Conservation (phyloP, 345 rosid genomes). For the Nasturtium officinale region DNA sequence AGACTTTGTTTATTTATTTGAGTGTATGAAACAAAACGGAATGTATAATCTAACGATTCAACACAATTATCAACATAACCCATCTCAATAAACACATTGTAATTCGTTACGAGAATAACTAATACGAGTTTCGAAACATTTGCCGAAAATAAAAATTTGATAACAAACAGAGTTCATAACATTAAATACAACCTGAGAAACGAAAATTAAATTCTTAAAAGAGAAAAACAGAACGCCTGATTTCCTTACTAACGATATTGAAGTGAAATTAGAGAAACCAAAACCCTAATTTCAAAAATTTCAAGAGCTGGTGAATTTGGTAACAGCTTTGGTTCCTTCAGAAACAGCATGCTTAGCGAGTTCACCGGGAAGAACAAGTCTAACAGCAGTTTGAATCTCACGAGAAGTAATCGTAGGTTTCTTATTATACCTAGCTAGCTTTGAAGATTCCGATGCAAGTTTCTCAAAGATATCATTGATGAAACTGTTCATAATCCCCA, state of each 20-base stretch:
- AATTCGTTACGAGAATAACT: no score
- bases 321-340: constrained; percentile 76
- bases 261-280: not conserved
- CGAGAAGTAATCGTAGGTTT: constrained; percentile 73
- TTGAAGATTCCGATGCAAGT: constrained; percentile 64
- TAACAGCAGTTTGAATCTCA: constrained; percentile 79
- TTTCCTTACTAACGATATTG: not conserved
- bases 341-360: constrained; percentile 78
- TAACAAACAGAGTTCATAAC: not conserved
- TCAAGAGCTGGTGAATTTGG: constrained; percentile 57
- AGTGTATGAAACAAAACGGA: not conserved
- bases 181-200: not conserved
- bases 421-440: constrained; percentile 78
- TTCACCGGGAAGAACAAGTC: constrained; percentile 73
- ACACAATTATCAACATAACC: not conserved
- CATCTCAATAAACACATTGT: no score
- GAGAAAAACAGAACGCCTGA: constrained; percentile 1
- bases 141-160: not conserved
- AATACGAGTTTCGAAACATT: no score
- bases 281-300: not conserved
- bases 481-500: constrained; percentile 79
- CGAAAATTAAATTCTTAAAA: not conserved
- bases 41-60: not conserved
- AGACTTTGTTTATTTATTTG: not conserved
- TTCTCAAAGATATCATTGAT: constrained; percentile 75